Percentiles rank a stretch among this genome's conserved stretches.
These are phyloP conservation scores for Aeschynomene evenia DNA, from an alignment of 306 rosid genomes.

Conservation along the genomic window DNA sequence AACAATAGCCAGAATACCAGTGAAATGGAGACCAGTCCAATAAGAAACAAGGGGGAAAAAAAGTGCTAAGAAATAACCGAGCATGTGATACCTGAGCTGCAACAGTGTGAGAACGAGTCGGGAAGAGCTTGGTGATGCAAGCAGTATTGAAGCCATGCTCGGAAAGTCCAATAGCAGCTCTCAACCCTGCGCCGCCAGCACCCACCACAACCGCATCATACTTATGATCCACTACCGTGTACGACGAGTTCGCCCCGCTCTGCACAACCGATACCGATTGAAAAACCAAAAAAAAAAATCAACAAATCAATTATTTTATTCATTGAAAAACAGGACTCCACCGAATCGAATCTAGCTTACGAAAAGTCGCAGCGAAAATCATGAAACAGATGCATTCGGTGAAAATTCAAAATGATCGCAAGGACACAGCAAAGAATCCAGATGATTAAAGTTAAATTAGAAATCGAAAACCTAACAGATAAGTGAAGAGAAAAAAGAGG, in stretches of 20 bases:
- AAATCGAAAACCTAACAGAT: conserved; percentile 17
- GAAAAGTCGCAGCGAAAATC: not conserved
- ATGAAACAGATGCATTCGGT: conserved; percentile 9
- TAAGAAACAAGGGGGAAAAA: not conserved
- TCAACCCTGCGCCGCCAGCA: conserved; percentile 95
- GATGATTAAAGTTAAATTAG: not conserved
- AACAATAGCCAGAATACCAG: not conserved
- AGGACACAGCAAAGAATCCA: not conserved
- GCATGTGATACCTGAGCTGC: conserved; percentile 78
- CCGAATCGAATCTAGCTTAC: not conserved
- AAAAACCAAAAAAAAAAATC: not conserved
- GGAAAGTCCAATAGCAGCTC: conserved; percentile 94
- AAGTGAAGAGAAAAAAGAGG: not conserved
- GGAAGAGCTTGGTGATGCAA: conserved; percentile 93
- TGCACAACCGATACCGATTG: conserved; percentile 33
- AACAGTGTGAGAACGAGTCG: conserved; percentile 98
- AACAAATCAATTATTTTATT: not conserved
- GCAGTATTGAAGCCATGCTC: conserved; percentile 98
- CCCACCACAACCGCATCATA: conserved; percentile 94
- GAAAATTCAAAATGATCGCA: not conserved
- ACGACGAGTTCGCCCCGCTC: conserved; percentile 60
- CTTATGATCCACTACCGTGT: conserved; percentile 85
- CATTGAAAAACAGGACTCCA: not conserved
- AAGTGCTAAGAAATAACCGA: not conserved
- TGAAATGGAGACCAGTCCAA: not conserved